phyloP scores from a whole-genome alignment of 495 filamentous ascomycete genomes.

The Talaromyces adpressus region DNA sequence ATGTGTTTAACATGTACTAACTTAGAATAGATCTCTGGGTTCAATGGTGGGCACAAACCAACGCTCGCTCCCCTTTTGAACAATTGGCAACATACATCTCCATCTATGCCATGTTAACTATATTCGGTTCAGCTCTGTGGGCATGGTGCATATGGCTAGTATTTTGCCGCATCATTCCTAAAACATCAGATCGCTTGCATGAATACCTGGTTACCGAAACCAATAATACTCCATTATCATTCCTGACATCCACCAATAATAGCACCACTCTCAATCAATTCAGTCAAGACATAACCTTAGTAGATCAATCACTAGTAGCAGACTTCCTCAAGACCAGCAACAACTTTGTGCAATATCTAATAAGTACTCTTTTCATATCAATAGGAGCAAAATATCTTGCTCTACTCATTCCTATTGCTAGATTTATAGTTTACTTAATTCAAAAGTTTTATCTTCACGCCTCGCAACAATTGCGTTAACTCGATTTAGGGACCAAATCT shows the following conservation, averaged over 20 bases:
- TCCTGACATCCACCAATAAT: slow-evolving; percentile 6
- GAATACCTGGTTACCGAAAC: background rate
- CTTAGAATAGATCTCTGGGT: slow-evolving; percentile 5
- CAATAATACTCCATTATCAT: background rate
- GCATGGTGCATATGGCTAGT: slow-evolving; percentile 10
- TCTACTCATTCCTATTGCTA: slow-evolving; percentile 40
- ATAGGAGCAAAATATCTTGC: slow-evolving; percentile 36
- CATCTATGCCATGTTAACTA: background rate
- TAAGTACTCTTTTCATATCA: slow-evolving; percentile 17
- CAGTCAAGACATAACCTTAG: background rate
- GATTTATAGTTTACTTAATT: slow-evolving; percentile 42
- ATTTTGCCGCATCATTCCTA: slow-evolving; percentile 15
- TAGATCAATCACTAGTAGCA: background rate
- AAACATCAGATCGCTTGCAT: slow-evolving; percentile 16
- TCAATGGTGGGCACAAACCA: slow-evolving; percentile 8
- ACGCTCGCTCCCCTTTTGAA: slow-evolving; percentile 49
- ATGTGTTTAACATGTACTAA: background rate
- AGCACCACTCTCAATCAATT: background rate
- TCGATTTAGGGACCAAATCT: slow-evolving; percentile 48
- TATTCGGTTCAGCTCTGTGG: slow-evolving; percentile 61
- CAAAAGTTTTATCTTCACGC: slow-evolving; percentile 58
- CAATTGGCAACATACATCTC: slow-evolving; percentile 32
- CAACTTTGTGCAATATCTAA: slow-evolving; percentile 11
- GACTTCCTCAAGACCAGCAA: slow-evolving; percentile 14
- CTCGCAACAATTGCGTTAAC: slow-evolving; percentile 49